Evolutionary conservation across 129 eudicot genomes (phyloP).

Genomic region (Flaveria linearis): DNA sequence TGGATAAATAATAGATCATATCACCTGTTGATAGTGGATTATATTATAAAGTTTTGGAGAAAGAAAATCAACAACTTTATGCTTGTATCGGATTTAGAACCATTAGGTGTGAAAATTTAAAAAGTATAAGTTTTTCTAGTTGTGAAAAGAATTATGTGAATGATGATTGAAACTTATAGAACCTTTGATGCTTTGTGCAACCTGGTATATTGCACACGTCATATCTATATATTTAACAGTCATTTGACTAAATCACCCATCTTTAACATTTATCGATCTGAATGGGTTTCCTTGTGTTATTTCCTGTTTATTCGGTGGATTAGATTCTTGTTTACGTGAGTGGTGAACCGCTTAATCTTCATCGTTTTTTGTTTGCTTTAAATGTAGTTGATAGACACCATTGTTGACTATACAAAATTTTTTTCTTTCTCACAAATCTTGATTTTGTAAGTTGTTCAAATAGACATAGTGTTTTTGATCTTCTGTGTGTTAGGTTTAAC

Average conservation of each 20-base stretch:
- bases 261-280: not conserved
- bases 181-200: slow-evolving; percentile 23
- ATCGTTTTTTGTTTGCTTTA: not conserved
- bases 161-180: slow-evolving; percentile 5
- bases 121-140: slow-evolving; percentile 7
- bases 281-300: not conserved
- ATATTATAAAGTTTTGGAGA: not conserved
- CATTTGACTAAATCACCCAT: not conserved
- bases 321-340: not conserved
- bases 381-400: slow-evolving; percentile 16
- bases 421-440: not conserved
- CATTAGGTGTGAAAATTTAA: slow-evolving; percentile 1
- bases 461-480: not conserved
- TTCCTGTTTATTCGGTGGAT: not conserved
- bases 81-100: slow-evolving; percentile 2
- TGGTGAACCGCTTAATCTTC: slow-evolving; percentile 10
- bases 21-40: slow-evolving; percentile 12
- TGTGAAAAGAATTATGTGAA: slow-evolving; percentile 22
- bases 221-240: no score
- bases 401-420: slow-evolving; percentile 1
- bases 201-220: not conserved
- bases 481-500: slow-evolving; percentile 9
- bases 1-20: not conserved
- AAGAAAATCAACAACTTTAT: slow-evolving; percentile 15
- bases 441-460: no score